phyloP scores from a whole-genome alignment of 257 asterid genomes.

The Plantago major region DNA sequence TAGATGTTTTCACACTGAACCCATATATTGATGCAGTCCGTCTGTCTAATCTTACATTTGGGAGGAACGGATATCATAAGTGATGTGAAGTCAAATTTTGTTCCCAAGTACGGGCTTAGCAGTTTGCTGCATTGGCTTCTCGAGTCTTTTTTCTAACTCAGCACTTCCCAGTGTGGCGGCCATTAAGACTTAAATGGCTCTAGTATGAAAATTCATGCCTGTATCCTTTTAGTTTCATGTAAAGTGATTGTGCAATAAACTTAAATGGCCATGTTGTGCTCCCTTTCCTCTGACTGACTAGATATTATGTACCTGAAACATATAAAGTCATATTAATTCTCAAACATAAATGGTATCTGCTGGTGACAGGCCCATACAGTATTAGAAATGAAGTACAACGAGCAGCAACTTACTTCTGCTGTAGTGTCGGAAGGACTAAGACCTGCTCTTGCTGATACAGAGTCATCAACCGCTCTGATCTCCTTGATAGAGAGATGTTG shows the following conservation, averaged over 20 bases:
- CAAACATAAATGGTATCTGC: conserved; percentile 12
- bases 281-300: conserved; percentile 7
- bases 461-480: conserved; percentile 42
- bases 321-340: conserved; percentile 6
- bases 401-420: conserved; percentile 87
- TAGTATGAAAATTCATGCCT: background rate
- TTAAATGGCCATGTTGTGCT: background rate
- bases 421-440: conserved; percentile 79
- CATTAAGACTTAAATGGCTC: background rate
- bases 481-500: conserved; percentile 75
- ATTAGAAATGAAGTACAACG: conserved; percentile 92
- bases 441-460: conserved; percentile 68
- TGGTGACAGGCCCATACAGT: conserved; percentile 86
- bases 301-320: conserved; percentile 5
- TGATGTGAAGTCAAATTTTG: no score
- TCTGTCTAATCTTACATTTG: no score
- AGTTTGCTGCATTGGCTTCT: background rate
- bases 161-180: background rate
- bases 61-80: no score
- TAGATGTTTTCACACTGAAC: no score
- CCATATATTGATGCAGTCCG: no score
- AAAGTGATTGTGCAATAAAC: background rate
- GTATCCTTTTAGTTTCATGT: background rate
- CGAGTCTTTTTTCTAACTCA: background rate
- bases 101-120: no score